These are phyloP conservation scores for Rutstroemia sp. DNA, from an alignment of 2,329 filamentous ascomycete species.

Conservation along the genomic window DNA sequence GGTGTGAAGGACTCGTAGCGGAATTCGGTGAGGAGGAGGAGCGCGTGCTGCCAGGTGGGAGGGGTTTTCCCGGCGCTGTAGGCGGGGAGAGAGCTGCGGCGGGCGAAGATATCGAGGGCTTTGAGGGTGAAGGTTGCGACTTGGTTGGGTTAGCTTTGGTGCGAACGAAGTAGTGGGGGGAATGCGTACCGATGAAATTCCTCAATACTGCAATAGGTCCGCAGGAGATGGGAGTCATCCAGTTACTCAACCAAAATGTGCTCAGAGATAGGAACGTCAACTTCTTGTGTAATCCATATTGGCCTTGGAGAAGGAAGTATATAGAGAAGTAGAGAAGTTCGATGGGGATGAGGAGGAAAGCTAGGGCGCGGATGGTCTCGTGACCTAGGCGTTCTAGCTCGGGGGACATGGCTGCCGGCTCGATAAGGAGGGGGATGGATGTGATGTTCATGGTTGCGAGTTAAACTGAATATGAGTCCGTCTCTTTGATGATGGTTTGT, in stretches of 20 bases:
- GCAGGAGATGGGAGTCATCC: conserved; percentile 28
- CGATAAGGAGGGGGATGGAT: background rate
- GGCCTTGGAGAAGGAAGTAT: conserved; percentile 25
- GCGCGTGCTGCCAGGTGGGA: conserved; percentile 25
- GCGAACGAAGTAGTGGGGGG: background rate
- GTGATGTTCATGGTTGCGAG: background rate
- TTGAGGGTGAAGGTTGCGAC: conserved; percentile 35
- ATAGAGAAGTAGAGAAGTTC: conserved; percentile 29
- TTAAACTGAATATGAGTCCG: background rate
- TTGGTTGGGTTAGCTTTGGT: conserved; percentile 1
- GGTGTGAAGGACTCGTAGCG: conserved; percentile 37
- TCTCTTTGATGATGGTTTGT: background rate
- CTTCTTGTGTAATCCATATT: conserved; percentile 18
- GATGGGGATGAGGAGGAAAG: conserved; percentile 24
- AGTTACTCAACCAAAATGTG: conserved; percentile 24
- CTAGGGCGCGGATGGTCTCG: conserved; percentile 22
- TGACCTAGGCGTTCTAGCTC: conserved; percentile 20
- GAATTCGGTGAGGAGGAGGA: conserved; percentile 34
- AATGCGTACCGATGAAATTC: conserved; percentile 29
- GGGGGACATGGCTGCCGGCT: conserved; percentile 17
- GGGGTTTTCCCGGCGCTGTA: conserved; percentile 15
- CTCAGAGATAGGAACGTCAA: conserved; percentile 21
- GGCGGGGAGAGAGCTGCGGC: conserved; percentile 28
- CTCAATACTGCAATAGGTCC: conserved; percentile 28
- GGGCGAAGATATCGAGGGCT: conserved; percentile 33